These are phyloP conservation scores for Penicilliopsis zonata DNA, from an alignment of 495 filamentous ascomycete species.

Conservation along the genomic window DNA sequence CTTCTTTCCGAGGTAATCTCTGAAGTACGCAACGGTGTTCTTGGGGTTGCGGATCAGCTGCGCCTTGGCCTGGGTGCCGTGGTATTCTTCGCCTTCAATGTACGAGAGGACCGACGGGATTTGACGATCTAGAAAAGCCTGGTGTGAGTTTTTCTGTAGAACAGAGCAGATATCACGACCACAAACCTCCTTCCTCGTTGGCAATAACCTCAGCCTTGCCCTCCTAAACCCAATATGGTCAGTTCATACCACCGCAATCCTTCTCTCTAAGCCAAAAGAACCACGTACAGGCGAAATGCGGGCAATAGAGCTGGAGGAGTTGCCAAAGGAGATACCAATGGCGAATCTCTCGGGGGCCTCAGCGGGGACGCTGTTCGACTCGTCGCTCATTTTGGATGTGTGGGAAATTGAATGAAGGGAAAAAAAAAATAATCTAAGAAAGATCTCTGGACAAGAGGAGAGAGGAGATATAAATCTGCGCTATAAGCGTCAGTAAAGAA, in stretches of 20 bases:
- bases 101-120: conserved; percentile 93
- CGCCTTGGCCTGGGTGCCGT: conserved; percentile 87
- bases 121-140: conserved; percentile 69
- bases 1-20: conserved; percentile 91
- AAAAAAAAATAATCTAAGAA: conserved; percentile 5
- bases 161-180: conserved; percentile 2
- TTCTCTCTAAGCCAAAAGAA: not conserved
- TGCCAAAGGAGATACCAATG: conserved; percentile 97
- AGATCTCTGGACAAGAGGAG: too few species aligned
- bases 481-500: not conserved
- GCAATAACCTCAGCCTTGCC: conserved; percentile 96
- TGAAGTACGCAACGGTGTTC: conserved; percentile 92
- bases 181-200: conserved; percentile 92
- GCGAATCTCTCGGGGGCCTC: conserved; percentile 51
- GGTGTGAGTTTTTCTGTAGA: conserved; percentile 6
- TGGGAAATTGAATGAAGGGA: conserved; percentile 10
- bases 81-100: conserved; percentile 89
- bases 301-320: conserved; percentile 94
- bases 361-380: conserved; percentile 26
- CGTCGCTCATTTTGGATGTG: conserved; percentile 48
- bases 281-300: conserved; percentile 53
- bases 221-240: conserved; percentile 36
- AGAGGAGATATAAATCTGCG: not conserved
- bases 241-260: not conserved
- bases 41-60: conserved; percentile 82